Conservation (phyloP, 257 asterid species). For the Solanum phureja region DNA sequence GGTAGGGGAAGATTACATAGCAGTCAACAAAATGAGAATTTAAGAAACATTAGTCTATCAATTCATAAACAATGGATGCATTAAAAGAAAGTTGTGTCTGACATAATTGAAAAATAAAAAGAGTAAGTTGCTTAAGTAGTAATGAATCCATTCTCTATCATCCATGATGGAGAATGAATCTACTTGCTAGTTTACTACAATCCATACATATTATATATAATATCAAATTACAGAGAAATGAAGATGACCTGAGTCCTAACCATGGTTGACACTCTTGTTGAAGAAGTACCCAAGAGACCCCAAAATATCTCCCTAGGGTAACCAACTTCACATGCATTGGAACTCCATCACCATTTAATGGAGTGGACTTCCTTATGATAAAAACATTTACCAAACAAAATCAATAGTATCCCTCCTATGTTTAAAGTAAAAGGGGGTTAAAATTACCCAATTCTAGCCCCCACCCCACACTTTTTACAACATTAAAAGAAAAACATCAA, state of each 20-base stretch:
- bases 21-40: background rate
- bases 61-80: background rate
- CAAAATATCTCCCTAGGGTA: slow-evolving; percentile 48
- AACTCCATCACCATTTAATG: slow-evolving; percentile 50
- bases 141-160: slow-evolving; percentile 10
- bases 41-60: background rate
- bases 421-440: background rate
- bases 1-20: background rate
- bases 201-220: slow-evolving; percentile 30
- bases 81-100: slow-evolving; percentile 10
- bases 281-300: slow-evolving; percentile 49
- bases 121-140: slow-evolving; percentile 1
- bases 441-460: background rate
- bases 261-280: slow-evolving; percentile 56
- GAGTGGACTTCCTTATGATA: slow-evolving; percentile 39
- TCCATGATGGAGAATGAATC: slow-evolving; percentile 18
- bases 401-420: background rate
- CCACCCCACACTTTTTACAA: background rate
- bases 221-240: slow-evolving; percentile 2
- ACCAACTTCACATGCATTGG: slow-evolving; percentile 42
- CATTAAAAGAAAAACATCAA: background rate
- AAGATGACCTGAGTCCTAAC: slow-evolving; percentile 72
- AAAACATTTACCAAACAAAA: background rate
- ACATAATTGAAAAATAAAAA: slow-evolving; percentile 22
- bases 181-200: slow-evolving; percentile 31